Conservation (phyloP, 2,329 filamentous ascomycete genomes). For the Apiospora phragmitis region DNA sequence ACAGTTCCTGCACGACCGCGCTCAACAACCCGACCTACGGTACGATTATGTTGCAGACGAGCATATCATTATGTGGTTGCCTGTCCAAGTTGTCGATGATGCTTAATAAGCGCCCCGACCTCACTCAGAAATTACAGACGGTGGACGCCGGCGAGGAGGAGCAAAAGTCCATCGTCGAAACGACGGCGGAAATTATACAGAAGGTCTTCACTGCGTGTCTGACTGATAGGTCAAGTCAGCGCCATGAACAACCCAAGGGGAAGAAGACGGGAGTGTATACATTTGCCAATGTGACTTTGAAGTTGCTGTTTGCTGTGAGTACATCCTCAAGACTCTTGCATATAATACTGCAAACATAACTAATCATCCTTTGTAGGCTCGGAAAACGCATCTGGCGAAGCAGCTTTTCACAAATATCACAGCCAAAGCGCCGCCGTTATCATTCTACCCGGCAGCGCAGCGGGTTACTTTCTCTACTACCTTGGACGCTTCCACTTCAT, state of each 20-base stretch:
- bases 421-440: conserved; percentile 77
- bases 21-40: conserved; percentile 79
- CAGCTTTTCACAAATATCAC: conserved; percentile 90
- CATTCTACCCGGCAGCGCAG: conserved; percentile 80
- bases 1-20: conserved; percentile 78
- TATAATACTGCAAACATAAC: neutral
- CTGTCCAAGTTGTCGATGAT: conserved; percentile 82
- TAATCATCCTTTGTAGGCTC: conserved; percentile 52
- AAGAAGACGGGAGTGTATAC: conserved; percentile 88
- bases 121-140: conserved; percentile 65
- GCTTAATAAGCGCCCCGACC: conserved; percentile 76
- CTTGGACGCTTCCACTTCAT: conserved; percentile 88
- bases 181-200: conserved; percentile 84
- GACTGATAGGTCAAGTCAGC: conserved; percentile 72
- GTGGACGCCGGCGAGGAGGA: conserved; percentile 63
- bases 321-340: neutral
- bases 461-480: conserved; percentile 94
- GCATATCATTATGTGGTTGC: conserved; percentile 77
- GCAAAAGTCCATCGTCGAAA: conserved; percentile 79
- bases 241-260: conserved; percentile 71
- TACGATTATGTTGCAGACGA: conserved; percentile 78
- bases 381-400: conserved; percentile 79
- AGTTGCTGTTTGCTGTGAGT: conserved; percentile 78
- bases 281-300: conserved; percentile 87
- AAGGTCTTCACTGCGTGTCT: conserved; percentile 90